These are phyloP conservation scores for Lactarius tabidus DNA, from an alignment of 768 basidiomycete genomes.

Conservation along the genomic window DNA sequence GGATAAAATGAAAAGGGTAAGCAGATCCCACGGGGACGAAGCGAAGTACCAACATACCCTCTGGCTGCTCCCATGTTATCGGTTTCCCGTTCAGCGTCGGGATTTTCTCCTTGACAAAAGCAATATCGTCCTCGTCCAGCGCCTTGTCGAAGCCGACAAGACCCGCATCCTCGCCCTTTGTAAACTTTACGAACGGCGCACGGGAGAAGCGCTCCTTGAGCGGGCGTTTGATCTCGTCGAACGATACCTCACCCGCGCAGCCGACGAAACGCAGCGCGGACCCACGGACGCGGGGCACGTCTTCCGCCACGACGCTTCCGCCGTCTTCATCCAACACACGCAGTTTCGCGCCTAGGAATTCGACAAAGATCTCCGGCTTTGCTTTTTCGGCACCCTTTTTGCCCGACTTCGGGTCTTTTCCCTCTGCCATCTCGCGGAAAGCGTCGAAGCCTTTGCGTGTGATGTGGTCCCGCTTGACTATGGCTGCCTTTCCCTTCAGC, in stretches of 20 bases:
- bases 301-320: constrained; percentile 42
- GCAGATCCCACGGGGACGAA: not conserved
- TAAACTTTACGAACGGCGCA: constrained; percentile 46
- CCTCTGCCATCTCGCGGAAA: constrained; percentile 48
- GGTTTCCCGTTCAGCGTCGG: constrained; percentile 61
- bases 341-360: constrained; percentile 70
- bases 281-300: constrained; percentile 42
- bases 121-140: constrained; percentile 67
- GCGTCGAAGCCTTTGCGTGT: constrained; percentile 67
- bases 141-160: constrained; percentile 57
- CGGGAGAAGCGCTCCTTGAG: constrained; percentile 46
- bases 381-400: constrained; percentile 33
- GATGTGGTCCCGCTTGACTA: constrained; percentile 52
- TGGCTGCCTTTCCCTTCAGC: constrained; percentile 67
- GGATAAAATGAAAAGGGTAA: not conserved
- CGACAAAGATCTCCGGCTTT: constrained; percentile 60
- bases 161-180: constrained; percentile 43
- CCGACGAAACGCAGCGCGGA: constrained; percentile 49
- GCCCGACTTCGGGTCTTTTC: constrained; percentile 31
- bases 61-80: constrained; percentile 60
- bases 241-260: constrained; percentile 53
- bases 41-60: constrained; percentile 40
- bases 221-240: constrained; percentile 58
- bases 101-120: constrained; percentile 61
- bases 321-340: constrained; percentile 58